phyloP scores from a whole-genome alignment of 345 rosid species.

The Mallotus nudiflorus region DNA sequence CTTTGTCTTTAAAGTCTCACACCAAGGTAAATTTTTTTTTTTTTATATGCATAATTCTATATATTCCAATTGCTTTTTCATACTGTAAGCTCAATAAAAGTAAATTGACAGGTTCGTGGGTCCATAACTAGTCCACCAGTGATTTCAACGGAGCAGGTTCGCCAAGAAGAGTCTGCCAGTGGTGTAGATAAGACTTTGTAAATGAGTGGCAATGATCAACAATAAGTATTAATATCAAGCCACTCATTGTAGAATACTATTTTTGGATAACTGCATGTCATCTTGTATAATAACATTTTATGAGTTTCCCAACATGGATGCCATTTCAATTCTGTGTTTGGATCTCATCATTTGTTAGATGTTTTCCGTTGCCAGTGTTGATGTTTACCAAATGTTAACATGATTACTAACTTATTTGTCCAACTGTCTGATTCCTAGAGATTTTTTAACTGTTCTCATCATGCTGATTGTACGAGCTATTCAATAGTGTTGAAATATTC shows the following conservation, averaged over 20 bases:
- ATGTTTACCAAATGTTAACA: not conserved
- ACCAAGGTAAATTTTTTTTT: conserved; percentile 43
- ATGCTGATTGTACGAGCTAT: not conserved
- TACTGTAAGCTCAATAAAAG: not conserved
- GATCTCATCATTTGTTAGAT: not conserved
- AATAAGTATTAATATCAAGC: not conserved
- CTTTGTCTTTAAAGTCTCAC: conserved; percentile 42
- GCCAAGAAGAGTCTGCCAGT: conserved; percentile 28
- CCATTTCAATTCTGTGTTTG: not conserved
- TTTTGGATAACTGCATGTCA: not conserved
- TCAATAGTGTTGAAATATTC: not conserved
- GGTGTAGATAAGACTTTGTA: conserved; percentile 24
- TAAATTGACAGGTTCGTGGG: conserved; percentile 49
- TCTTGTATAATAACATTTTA: conserved; percentile 2
- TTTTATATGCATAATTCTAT: not conserved
- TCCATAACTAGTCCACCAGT: conserved; percentile 43
- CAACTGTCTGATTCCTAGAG: not conserved
- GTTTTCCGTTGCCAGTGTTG: too few relatives aligned
- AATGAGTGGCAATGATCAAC: not conserved
- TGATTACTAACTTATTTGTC: not conserved
- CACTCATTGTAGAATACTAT: conserved; percentile 1
- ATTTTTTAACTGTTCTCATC: not conserved
- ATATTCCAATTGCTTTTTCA: not conserved
- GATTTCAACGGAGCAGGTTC: conserved; percentile 37
- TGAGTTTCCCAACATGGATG: not conserved